Conservation (phyloP, 2,329 filamentous ascomycete genomes). For the Acrocalymma vagum region DNA sequence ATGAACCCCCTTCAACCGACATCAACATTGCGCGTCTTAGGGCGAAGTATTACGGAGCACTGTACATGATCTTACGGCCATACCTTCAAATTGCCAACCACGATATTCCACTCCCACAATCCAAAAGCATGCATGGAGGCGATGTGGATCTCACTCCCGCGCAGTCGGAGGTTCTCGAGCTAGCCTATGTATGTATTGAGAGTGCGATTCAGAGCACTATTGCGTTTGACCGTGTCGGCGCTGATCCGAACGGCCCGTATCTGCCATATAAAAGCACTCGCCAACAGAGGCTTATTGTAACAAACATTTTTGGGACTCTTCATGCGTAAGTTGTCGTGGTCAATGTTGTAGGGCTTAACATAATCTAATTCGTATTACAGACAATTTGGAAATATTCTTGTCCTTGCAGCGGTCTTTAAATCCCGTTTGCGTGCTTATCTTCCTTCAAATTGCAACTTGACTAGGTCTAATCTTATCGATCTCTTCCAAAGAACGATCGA, state of each 20-base stretch:
- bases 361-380: constrained; percentile 56
- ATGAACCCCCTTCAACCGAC: constrained; percentile 73
- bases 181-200: constrained; percentile 42
- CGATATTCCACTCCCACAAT: constrained; percentile 51
- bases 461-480: constrained; percentile 5
- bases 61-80: constrained; percentile 87
- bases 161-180: constrained; percentile 32
- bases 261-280: constrained; percentile 63
- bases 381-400: constrained; percentile 93
- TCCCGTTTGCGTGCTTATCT: constrained; percentile 53
- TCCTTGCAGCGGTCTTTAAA: constrained; percentile 79
- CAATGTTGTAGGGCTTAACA: constrained; percentile 17
- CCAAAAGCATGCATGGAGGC: constrained; percentile 82
- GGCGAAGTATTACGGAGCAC: constrained; percentile 92
- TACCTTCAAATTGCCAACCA: constrained; percentile 71
- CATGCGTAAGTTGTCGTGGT: constrained; percentile 77
- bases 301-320: constrained; percentile 90
- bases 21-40: constrained; percentile 83
- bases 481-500: constrained; percentile 65
- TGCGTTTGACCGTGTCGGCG: constrained; percentile 74
- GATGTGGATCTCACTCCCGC: constrained; percentile 51
- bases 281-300: constrained; percentile 75
- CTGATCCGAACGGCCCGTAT: constrained; percentile 43
- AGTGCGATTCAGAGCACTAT: constrained; percentile 85
- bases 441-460: constrained; percentile 9